Conservation (phyloP, 2,329 filamentous ascomycete genomes). For the Sporothrix schenckii region DNA sequence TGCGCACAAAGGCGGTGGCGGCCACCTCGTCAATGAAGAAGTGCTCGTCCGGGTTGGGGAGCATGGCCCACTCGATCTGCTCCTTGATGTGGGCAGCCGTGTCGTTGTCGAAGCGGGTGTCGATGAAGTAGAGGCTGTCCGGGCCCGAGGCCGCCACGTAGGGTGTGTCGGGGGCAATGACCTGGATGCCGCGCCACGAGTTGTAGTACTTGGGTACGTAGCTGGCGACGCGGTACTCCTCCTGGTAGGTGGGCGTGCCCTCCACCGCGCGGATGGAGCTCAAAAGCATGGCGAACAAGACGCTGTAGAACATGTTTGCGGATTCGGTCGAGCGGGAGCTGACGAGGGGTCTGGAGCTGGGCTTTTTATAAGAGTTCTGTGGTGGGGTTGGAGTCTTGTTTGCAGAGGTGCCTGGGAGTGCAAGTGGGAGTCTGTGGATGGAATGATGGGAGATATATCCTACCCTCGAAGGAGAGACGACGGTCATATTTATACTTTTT, state of each 20-base stretch:
- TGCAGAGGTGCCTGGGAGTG: neutral
- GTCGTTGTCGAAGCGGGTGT: constrained; percentile 15
- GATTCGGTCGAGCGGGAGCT: neutral
- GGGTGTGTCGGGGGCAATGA: constrained; percentile 24
- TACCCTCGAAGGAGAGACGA: neutral
- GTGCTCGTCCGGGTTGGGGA: constrained; percentile 14
- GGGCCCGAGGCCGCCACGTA: constrained; percentile 12
- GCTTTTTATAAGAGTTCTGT: constrained; percentile 14
- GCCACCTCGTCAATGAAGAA: constrained; percentile 2
- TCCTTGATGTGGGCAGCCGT: constrained; percentile 22
- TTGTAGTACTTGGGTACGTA: constrained; percentile 21
- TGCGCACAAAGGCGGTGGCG: constrained; percentile 2
- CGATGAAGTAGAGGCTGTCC: constrained; percentile 24
- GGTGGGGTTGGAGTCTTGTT: neutral
- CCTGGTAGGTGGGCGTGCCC: constrained; percentile 21
- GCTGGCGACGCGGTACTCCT: constrained; percentile 19
- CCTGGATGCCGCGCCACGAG: constrained; percentile 10
- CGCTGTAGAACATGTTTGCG: constrained; percentile 16
- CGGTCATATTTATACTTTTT: neutral
- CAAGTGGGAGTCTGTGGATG: constrained; percentile 4
- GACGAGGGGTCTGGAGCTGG: neutral
- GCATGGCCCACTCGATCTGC: constrained; percentile 27
- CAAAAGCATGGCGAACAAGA: constrained; percentile 17
- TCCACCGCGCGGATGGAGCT: constrained; percentile 4
- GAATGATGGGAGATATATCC: neutral